phyloP scores from a whole-genome alignment of 371 early-diverging fungal genomes.

The Caulochytrium protostelioides region DNA sequence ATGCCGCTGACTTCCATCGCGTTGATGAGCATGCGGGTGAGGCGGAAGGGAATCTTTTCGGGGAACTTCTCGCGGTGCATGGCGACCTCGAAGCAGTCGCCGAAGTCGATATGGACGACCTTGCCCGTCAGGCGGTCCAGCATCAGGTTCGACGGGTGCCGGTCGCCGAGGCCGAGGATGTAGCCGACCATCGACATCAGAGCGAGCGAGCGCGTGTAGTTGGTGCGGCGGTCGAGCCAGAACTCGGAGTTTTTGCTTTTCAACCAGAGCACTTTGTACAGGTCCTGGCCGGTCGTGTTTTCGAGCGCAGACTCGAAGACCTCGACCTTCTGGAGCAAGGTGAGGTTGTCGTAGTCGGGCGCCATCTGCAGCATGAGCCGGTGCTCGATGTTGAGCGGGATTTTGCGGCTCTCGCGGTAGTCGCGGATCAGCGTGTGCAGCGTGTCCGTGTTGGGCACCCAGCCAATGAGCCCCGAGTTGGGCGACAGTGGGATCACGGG shows the following conservation, averaged over 20 bases:
- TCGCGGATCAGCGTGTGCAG: conserved; percentile 74
- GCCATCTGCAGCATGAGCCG: conserved; percentile 86
- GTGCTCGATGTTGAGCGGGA: conserved; percentile 78
- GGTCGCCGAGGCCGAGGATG: conserved; percentile 90
- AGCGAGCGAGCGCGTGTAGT: conserved; percentile 87
- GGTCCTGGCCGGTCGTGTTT: conserved; percentile 84
- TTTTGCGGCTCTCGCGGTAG: conserved; percentile 70
- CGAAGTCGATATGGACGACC: conserved; percentile 96
- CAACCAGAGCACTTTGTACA: conserved; percentile 87
- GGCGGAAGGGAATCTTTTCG: conserved; percentile 91
- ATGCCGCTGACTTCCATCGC: conserved; percentile 93
- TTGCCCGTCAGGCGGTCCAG: conserved; percentile 79
- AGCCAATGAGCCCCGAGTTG: conserved; percentile 88
- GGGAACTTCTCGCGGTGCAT: conserved; percentile 94
- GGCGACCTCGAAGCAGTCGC: conserved; percentile 96
- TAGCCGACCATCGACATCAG: conserved; percentile 98
- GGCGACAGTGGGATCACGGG: conserved; percentile 91
- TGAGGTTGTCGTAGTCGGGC: conserved; percentile 77
- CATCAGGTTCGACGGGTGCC: conserved; percentile 96
- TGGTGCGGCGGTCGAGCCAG: conserved; percentile 88
- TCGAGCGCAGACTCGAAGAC: conserved; percentile 87
- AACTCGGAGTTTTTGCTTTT: conserved; percentile 82
- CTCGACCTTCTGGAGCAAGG: conserved; percentile 82
- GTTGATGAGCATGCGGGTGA: conserved; percentile 92
- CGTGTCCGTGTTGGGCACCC: conserved; percentile 88